Base-by-base conservation (phyloP, 495 filamentous ascomycete species). In the Amphirosellinia nigrospora region DNA sequence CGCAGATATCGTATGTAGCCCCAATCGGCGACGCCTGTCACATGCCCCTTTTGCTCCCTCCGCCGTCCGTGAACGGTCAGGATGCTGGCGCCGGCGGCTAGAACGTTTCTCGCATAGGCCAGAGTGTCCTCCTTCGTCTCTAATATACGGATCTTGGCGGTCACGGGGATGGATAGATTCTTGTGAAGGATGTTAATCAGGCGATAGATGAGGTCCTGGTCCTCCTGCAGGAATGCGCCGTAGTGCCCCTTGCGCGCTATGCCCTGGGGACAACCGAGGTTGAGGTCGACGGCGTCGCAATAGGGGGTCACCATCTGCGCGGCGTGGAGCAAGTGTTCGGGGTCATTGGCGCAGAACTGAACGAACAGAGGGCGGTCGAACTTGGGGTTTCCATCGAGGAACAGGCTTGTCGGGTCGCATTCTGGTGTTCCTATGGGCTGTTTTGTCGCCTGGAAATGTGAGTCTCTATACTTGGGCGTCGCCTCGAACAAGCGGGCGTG, bases 261-360 rank as follows among this genome's bases (percentile, higher is more conserved):
- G 2, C 94, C 94, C 76, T 99, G 96, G 2, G 96, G 96, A 82
- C 96, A 99, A n/a, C 96, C 96, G 1, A 99, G 86, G 77, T 99
- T 99, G 71, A 99, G 82, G 78, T 99, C 96, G 10, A 99, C 92
- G 3, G 94, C 96, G 76, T 99, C 96, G 77, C 94, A 97, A 81
- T 92, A 92, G 0, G 92, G 92, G 3, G 89, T 87, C 0, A 93
- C 93, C 61, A 91, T 83, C 28, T 86, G 83, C 3, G 95, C 95
- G 2, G 95, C 94, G 43, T 84, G 82, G 19, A 97, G 82, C 5
- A 98, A 85, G 59, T 91, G 87, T 39, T 91, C 84, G 0, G 96
- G 93, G 50, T 92, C 84, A 77, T 99, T 98, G 58, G 95, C 89
- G 83, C 96, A 98, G 82, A 99, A 99, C 74, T 99, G 96, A 13